These are phyloP conservation scores for Uronychia setigera DNA, from an alignment of 73 alveolate species.

Conservation along the genomic window DNA sequence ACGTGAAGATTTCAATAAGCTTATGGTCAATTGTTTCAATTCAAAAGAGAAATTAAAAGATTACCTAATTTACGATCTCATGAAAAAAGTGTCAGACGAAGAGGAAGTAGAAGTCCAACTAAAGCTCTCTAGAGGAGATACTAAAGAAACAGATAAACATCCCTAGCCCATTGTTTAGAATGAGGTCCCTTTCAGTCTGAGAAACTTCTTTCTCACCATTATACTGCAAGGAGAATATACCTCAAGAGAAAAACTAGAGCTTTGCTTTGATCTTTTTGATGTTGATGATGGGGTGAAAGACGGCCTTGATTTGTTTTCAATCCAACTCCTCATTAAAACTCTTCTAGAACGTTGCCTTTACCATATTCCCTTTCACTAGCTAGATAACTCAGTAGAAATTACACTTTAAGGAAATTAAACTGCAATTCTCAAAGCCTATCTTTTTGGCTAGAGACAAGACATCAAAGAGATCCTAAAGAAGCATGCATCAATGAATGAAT, in stretches of 20 bases:
- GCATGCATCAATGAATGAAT: no score
- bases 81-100: no score
- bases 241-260: constrained; percentile 45
- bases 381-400: constrained; percentile 46
- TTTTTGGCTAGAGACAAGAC: constrained; percentile 8
- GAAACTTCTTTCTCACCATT: constrained; percentile 45
- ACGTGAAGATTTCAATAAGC: background rate
- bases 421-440: background rate
- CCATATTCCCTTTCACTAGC: constrained; percentile 55
- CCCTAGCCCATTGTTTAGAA: background rate
- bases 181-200: constrained; percentile 22
- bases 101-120: background rate
- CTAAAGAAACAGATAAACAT: background rate
- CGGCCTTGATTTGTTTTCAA: constrained; percentile 36
- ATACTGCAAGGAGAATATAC: constrained; percentile 43
- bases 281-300: constrained; percentile 64
- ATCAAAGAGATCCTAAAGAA: background rate
- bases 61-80: background rate
- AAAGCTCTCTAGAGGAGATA: background rate
- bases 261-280: constrained; percentile 56
- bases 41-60: background rate
- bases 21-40: background rate
- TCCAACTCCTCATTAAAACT: constrained; percentile 27
- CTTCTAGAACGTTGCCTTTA: constrained; percentile 42
- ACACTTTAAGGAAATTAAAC: constrained; percentile 5